Evolutionary conservation across 2,329 filamentous ascomycete genomes (phyloP).

Genomic region (Xylariaceae sp.): DNA sequence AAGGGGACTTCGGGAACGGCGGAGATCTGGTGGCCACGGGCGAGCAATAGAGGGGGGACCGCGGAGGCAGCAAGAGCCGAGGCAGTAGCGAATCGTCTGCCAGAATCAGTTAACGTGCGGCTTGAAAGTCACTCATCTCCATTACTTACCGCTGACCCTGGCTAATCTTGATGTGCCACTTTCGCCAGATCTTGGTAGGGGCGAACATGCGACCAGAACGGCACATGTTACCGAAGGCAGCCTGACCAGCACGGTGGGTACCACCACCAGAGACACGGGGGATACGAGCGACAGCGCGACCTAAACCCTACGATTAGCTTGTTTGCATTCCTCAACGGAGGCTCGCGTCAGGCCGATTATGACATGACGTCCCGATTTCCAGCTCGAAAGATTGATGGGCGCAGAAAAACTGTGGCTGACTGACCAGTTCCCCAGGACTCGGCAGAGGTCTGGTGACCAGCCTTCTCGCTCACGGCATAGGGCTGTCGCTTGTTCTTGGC

Average conservation of each 20-base stretch:
- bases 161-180: conserved; percentile 99
- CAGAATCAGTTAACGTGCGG: conserved; percentile 12
- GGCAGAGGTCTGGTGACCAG: conserved; percentile 98
- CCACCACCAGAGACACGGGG: conserved; percentile 99
- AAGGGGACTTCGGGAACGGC: conserved; percentile 94
- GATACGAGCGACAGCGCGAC: conserved; percentile 99
- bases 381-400: neutral
- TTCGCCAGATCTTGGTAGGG: conserved; percentile 99
- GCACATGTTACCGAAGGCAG: conserved; percentile 99
- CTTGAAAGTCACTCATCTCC: neutral
- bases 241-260: conserved; percentile 99
- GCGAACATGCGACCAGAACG: conserved; percentile 99
- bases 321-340: neutral
- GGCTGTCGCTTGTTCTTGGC: conserved; percentile 99
- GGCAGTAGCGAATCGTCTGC: conserved; percentile 91
- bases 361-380: neutral
- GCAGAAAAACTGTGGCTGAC: conserved; percentile 35
- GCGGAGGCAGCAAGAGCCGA: conserved; percentile 96
- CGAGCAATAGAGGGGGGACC: conserved; percentile 88
- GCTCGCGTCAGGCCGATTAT: neutral
- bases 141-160: conserved; percentile 83
- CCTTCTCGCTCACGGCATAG: conserved; percentile 99
- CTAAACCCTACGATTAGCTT: conserved; percentile 39
- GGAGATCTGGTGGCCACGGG: conserved; percentile 93
- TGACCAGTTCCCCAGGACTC: conserved; percentile 99